Percentiles rank a stretch among this genome's conserved stretches.
Conservation (phyloP, 2,329 filamentous ascomycete species). For the Ophiocordyceps camponoti-rufipedis region DNA sequence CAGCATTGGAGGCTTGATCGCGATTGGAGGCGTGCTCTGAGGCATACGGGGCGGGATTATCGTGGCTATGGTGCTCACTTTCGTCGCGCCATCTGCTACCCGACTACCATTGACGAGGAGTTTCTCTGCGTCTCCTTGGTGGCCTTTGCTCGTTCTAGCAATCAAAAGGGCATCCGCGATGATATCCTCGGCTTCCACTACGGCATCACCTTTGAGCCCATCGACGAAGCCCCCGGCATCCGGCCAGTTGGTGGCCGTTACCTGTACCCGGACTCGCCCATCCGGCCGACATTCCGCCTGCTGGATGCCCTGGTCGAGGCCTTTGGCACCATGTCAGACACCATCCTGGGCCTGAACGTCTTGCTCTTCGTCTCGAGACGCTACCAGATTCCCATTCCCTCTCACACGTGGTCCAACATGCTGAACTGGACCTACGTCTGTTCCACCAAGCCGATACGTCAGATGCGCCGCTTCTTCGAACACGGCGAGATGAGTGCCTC, state of each 20-base stretch:
- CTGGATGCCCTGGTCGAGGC: conserved; percentile 49
- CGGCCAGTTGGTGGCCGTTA: conserved; percentile 15
- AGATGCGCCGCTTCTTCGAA: conserved; percentile 13
- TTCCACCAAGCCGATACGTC: conserved; percentile 17
- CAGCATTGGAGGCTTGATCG: conserved; percentile 5
- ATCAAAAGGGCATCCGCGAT: conserved; percentile 12
- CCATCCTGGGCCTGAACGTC: conserved; percentile 37
- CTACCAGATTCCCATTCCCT: conserved; percentile 39
- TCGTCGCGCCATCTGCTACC: conserved; percentile 7
- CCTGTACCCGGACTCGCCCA: conserved; percentile 28
- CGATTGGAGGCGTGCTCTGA: conserved; percentile 10
- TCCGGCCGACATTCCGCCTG: conserved; percentile 38
- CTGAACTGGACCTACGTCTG: conserved; percentile 49
- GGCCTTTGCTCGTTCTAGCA: conserved; percentile 20
- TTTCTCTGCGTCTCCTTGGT: conserved; percentile 22
- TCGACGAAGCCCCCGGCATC: conserved; percentile 5
- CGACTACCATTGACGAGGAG: conserved; percentile 17
- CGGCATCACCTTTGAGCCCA: conserved; percentile 8
- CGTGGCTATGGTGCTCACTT: conserved; percentile 12
- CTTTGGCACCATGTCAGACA: conserved; percentile 47
- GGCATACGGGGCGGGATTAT: conserved; percentile 8
- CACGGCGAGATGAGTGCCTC: background rate
- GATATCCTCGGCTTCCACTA: conserved; percentile 16
- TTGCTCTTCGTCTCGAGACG: conserved; percentile 42
- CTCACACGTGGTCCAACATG: conserved; percentile 44